Evolutionary conservation across 1,284 basidiomycete species (phyloP).

Genomic region (Papiliotrema flavescens): DNA sequence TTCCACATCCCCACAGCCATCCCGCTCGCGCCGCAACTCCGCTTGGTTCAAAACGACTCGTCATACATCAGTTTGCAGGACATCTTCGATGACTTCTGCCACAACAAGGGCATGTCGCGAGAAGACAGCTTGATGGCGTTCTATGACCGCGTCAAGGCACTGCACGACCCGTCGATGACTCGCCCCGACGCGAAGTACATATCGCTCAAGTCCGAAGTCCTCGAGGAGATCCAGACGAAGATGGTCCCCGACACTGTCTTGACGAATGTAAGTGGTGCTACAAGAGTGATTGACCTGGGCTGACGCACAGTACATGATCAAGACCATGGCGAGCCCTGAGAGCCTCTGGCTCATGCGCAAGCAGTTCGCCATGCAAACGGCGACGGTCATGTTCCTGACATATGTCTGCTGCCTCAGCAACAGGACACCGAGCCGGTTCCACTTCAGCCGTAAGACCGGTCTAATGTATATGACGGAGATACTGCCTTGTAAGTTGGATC

Average conservation of each 20-base stretch:
- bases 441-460: conserved; percentile 83
- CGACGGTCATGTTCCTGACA: conserved; percentile 87
- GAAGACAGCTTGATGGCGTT: conserved; percentile 85
- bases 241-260: conserved; percentile 88
- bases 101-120: conserved; percentile 68
- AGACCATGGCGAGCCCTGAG: conserved; percentile 75
- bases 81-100: conserved; percentile 87
- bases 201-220: conserved; percentile 68
- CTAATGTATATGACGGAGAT: conserved; percentile 87
- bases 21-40: conserved; percentile 76
- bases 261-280: conserved; percentile 60
- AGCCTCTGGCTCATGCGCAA: conserved; percentile 97
- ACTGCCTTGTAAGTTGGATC: conserved; percentile 62
- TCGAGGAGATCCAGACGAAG: conserved; percentile 86
- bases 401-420: conserved; percentile 82
- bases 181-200: conserved; percentile 32
- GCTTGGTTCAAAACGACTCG: conserved; percentile 85
- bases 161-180: conserved; percentile 49
- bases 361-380: conserved; percentile 88
- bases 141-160: conserved; percentile 74
- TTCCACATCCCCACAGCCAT: conserved; percentile 90
- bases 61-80: conserved; percentile 90
- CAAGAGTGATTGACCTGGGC: background rate
- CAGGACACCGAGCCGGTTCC: conserved; percentile 79
- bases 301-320: conserved; percentile 74